Percentiles rank a stretch among this genome's conserved stretches.
phyloP scores from a whole-genome alignment of 2,329 filamentous ascomycete species.

The Venturia pyrina region DNA sequence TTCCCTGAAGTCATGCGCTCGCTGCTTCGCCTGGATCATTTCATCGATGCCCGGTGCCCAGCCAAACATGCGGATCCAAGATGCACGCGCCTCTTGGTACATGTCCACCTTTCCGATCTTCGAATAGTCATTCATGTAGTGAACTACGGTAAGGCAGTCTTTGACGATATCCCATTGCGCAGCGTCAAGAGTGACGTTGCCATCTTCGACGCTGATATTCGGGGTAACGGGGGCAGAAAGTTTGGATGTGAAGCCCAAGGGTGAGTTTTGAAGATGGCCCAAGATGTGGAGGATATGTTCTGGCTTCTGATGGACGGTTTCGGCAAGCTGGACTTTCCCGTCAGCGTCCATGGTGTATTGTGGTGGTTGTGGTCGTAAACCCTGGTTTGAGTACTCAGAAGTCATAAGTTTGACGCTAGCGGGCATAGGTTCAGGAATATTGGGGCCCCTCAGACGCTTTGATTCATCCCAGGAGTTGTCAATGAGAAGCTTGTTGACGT shows the following conservation, averaged over 20 bases:
- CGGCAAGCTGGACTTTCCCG: background rate
- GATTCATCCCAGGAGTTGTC: conserved; percentile 1
- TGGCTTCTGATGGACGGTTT: background rate
- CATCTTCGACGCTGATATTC: background rate
- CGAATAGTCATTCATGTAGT: conserved; percentile 3
- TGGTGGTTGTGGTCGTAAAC: background rate
- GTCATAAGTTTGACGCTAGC: background rate
- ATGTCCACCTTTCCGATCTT: background rate
- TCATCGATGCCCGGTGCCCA: background rate
- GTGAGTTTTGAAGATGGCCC: background rate
- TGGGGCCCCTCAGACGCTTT: background rate
- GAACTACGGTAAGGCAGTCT: background rate
- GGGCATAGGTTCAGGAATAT: background rate
- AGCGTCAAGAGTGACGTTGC: background rate
- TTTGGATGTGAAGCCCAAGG: background rate
- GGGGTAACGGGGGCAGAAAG: background rate
- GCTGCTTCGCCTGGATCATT: background rate
- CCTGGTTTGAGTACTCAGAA: background rate
- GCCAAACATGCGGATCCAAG: background rate
- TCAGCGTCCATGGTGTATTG: background rate
- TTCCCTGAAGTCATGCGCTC: background rate
- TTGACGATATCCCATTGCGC: conserved; percentile 2
- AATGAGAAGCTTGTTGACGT: background rate
- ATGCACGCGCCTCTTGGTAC: background rate
- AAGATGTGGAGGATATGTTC: background rate